Base-by-base conservation (phyloP, 2,329 filamentous ascomycete genomes). In the Cordyceps javanica region DNA sequence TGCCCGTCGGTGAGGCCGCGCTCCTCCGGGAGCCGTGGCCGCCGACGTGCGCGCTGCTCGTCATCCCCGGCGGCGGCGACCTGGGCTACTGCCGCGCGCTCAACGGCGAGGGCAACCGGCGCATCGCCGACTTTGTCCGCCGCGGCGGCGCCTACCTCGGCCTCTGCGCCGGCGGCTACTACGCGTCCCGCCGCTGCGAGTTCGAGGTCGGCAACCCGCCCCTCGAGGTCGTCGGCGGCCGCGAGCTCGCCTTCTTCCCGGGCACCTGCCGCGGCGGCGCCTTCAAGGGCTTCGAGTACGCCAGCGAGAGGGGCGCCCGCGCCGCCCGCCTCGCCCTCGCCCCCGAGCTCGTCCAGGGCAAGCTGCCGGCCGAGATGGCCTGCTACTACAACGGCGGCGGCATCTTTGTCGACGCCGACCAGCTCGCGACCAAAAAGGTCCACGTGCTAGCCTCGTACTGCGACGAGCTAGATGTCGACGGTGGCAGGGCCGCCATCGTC, bases 321-420 rank as follows among this genome's bases (percentile, higher is more conserved):
- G 90, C 90, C 2, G 85, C 85, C 0, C 78, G 81, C 58, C 64
- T 97, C 46, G 80, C 77, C 54, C 84, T 94, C 13, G 76, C 82
- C 13, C 84, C 83, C 62, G 77, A 77, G 2, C 75, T 77, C 0
- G 83, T 95, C 60, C 70, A 73, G 0, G 79, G 76, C 0, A 72
- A 74, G 3, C 69, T 88, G 1, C 82, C 86, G 0, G 79, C 83
- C 1, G 75, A 77, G 1, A 90, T 96, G 60, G 77, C 80, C 55
- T 87, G 85, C 14, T 99, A 99, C 69, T 97, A 93, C 71, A 99
- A 99, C 65, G 94, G 94, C 1, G 94, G 94, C 1, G 92, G 94
- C 3, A 85, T 96, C 1, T 99, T 97, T 74, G 90, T 96, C 1
- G 87, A 94, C 72, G 87, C 89, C 1, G 78, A 80, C 3, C 82